Evolutionary conservation across 2,329 filamentous ascomycete species (phyloP), one percentile per base, ranked within the genome.

Genomic region (Chaetomium sp.): DNA sequence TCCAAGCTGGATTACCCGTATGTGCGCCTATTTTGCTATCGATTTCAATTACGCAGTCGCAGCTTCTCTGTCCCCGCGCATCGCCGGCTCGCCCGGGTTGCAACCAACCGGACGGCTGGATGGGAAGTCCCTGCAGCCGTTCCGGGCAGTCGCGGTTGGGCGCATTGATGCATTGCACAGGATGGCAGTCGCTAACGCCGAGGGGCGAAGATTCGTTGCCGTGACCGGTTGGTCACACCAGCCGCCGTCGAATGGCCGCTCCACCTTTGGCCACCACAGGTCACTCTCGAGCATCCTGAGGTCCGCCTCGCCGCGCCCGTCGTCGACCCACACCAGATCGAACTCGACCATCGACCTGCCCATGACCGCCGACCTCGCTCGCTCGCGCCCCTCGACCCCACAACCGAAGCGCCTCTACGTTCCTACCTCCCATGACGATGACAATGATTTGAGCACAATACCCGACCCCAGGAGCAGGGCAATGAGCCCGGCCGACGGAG

Each of bases 361-460:
- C 68, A 65, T 62, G 63, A 53, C 59, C 8, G 33, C 64, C 64
- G 69, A 68, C 62, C 33, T 62, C 58, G 56, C 60, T 31, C 62
- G 64, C 35, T 62, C 65, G 0, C 51, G 4, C 9, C 65, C 68
- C 10, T 68, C 66, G 4, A 70, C 67, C n/a, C 70, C 70, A 9
- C 69, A 67, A 19, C 65, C 63, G 0, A 68, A 60, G 29, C 62
- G 68, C 7, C 33, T 62, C 33, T 68, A 67, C 54, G 66, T 69
- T 4, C 42, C 68, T 13, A 68, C 63, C 16, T 78, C 79, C 23
- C 72, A 79, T 23, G 79, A 84, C 69, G 80, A 84, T 56, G 82
- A 84, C 69, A 82, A 86, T 72, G 85, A 86, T 71, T 83, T 91
- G 78, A 90, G 87, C 74, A 91, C 89, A 1, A 79, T 91, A 59